These are phyloP conservation scores for Tuctoria greenei DNA, from an alignment of 176 grass and related monocot genomes.

Conservation along the genomic window DNA sequence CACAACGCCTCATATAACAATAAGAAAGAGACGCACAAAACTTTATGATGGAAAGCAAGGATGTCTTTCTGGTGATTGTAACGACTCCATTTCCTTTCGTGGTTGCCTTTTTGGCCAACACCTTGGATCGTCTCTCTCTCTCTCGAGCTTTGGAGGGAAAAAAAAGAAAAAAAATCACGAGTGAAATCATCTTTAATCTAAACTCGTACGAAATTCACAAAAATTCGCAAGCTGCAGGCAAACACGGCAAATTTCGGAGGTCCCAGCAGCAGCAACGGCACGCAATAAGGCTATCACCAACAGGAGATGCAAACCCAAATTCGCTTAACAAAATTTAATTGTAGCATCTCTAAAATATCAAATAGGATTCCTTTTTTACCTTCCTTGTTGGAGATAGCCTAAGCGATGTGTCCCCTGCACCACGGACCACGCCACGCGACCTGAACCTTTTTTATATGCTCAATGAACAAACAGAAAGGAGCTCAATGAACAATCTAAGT, in stretches of 20 bases:
- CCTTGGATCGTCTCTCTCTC: background rate
- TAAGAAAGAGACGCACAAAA: background rate
- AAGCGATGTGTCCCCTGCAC: constrained; percentile 32
- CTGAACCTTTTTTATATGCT: background rate
- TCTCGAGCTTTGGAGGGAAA: background rate
- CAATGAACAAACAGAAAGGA: constrained; percentile 17
- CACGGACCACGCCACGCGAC: constrained; percentile 10
- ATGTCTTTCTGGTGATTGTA: constrained; percentile 7
- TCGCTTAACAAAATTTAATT: too few species aligned
- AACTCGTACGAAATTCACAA: background rate
- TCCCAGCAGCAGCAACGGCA: constrained; percentile 23
- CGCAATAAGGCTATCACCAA: too few species aligned
- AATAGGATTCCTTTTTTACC: too few species aligned
- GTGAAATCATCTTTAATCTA: background rate
- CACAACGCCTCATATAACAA: background rate
- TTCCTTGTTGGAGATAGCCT: too few species aligned
- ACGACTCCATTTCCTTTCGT: constrained; percentile 5
- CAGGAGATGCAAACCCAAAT: too few species aligned
- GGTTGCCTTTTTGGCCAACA: constrained; percentile 21
- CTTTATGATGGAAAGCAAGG: constrained; percentile 9
- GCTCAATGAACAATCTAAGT: too few species aligned
- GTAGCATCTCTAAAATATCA: too few species aligned
- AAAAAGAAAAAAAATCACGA: background rate
- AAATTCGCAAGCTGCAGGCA: background rate
- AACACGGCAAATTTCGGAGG: background rate